Percentiles rank a stretch among this genome's conserved stretches.
Evolutionary conservation across 176 grass and related monocot genomes (phyloP).

Genomic region (Raddia guianensis): DNA sequence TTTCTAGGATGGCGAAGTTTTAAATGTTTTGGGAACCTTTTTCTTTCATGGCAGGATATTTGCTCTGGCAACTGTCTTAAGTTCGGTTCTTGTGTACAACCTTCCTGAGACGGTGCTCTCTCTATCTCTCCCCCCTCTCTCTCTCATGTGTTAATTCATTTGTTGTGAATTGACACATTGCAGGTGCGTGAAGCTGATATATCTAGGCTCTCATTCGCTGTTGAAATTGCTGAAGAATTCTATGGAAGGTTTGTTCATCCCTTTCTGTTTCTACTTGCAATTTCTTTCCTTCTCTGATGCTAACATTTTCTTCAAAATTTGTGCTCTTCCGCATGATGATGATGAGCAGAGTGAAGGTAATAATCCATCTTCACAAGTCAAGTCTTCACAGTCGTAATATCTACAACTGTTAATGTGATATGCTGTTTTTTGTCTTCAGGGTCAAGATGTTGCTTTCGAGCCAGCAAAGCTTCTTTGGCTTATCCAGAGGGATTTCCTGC

Average conservation of each 20-base stretch:
- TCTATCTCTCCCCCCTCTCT: neutral
- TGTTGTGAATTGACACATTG: conserved; percentile 34
- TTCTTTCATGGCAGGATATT: conserved; percentile 69
- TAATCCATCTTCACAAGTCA: conserved; percentile 8
- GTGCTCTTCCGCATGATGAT: conserved; percentile 31
- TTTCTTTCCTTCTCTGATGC: conserved; percentile 16
- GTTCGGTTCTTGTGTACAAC: conserved; percentile 99
- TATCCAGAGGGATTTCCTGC: conserved; percentile 97
- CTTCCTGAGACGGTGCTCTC: conserved; percentile 86
- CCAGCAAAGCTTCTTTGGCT: conserved; percentile 98
- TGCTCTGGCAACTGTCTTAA: conserved; percentile 96
- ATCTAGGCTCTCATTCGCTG: conserved; percentile 95
- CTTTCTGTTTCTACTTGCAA: neutral
- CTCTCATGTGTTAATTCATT: conserved; percentile 10
- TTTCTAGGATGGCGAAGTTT: neutral
- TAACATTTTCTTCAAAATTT: conserved; percentile 35
- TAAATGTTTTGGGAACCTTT: neutral
- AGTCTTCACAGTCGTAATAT: conserved; percentile 9
- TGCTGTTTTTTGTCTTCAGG: conserved; percentile 56
- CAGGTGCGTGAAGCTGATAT: conserved; percentile 99
- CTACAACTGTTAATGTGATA: neutral
- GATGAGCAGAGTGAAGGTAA: conserved; percentile 91
- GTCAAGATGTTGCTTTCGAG: conserved; percentile 94
- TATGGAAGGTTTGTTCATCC: conserved; percentile 83
- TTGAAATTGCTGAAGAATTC: conserved; percentile 98